These are phyloP conservation scores for Benincasa hispida DNA, from an alignment of 306 rosid species.

Conservation along the genomic window DNA sequence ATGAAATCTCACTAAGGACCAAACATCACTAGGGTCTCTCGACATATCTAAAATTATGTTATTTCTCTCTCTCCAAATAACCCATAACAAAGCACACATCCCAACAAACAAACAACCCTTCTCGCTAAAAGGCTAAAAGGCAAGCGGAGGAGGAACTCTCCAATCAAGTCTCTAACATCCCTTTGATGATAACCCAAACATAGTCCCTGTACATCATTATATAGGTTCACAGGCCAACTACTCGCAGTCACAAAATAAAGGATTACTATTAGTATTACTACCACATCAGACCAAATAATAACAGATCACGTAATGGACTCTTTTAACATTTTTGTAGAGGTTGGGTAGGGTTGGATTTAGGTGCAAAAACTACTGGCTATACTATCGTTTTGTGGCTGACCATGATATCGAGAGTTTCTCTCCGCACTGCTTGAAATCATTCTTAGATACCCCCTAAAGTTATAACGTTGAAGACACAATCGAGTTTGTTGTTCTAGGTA, in stretches of 20 bases:
- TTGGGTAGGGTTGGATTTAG: neutral
- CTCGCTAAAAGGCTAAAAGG: too few relatives aligned
- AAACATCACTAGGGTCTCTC: too few relatives aligned
- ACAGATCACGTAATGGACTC: neutral
- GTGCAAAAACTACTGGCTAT: neutral
- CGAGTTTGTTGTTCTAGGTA: neutral
- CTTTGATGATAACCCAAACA: neutral
- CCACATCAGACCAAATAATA: neutral
- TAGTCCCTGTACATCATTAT: neutral
- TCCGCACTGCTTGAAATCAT: neutral
- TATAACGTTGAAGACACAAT: neutral
- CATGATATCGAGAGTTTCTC: neutral
- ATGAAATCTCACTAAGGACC: too few relatives aligned
- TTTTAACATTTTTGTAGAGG: neutral
- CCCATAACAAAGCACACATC: too few relatives aligned
- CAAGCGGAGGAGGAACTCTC: too few relatives aligned
- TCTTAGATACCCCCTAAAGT: neutral
- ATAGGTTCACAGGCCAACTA: neutral
- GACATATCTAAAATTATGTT: too few relatives aligned
- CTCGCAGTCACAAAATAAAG: neutral
- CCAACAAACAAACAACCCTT: too few relatives aligned
- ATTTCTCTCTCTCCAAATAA: too few relatives aligned
- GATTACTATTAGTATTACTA: neutral
- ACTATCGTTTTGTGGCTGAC: neutral
- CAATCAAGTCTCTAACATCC: too few relatives aligned